Evolutionary conservation across 306 rosid species (phyloP), one percentile per base, ranked within the genome.

Genomic region (Chamaecrista fasciculata): DNA sequence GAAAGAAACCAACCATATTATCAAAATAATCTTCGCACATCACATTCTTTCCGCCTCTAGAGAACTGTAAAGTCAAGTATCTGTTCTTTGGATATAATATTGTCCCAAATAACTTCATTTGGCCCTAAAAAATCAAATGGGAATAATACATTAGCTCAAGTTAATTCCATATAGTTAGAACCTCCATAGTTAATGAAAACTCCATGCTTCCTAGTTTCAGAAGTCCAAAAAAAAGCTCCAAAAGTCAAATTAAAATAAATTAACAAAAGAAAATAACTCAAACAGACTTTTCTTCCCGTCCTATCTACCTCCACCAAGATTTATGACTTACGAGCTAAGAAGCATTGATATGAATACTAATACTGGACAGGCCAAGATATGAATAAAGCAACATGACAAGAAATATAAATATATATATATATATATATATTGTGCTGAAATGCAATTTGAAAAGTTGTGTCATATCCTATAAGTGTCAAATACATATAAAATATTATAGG

Each of bases 11-110:
- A 71, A 92, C 98, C 97, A 93, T 86, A 74, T 90, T 90, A 81
- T 93, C 97, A 62, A 93, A 90, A 85, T 50, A 90, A 84, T 93
- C 98, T 48, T 93, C 98, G 42, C 98, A 93, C 61, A 66, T 80
- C 9, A 85, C 97, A 72, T 66, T 85, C 83, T 90, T 93, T 75
- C 96, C 96, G 26, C 98, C 96, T 83, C 72, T 81, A 5, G 98
- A 79, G 73, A 93, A 88, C 74, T 88, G 98, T 71, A 93, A 69
- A 51, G 98, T 90, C 84, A 90, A 73, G 81, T 93, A 93, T 80
- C 81, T 88, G 80, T 85, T 93, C 72, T 80, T 79, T 7, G 98
- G 98, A 77, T 88, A 93, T 29, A 88, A 84, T 60, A 93, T 88
- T 20, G 97, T 90, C 73, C 98, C 98, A 72, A 93, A 90, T 83